A percentile compares a stretch with the other conserved stretches of the same genome.
Conservation (phyloP, 2,329 filamentous ascomycete species). For the Thielaviopsis euricoi region DNA sequence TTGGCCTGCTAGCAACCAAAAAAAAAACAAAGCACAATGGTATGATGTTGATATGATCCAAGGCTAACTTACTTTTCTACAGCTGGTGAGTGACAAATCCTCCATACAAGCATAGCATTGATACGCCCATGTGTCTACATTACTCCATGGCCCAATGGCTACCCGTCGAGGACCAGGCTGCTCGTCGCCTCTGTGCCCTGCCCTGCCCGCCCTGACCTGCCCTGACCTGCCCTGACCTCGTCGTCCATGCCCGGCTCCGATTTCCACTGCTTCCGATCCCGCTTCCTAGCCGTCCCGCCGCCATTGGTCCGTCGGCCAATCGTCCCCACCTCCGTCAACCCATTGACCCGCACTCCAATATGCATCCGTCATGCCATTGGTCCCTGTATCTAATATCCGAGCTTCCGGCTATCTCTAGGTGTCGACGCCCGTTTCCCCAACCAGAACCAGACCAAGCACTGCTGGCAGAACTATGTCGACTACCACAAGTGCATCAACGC, state of each 20-base stretch:
- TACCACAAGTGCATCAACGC: conserved; percentile 99
- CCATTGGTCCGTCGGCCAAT: not conserved
- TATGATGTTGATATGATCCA: conserved; percentile 19
- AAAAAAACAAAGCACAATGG: conserved; percentile 14
- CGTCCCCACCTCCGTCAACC: not conserved
- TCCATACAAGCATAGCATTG: not conserved
- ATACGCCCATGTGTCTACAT: not conserved
- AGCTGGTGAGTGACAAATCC: conserved; percentile 26
- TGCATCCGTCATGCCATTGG: not conserved
- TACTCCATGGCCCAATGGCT: not conserved
- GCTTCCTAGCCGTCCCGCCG: not conserved
- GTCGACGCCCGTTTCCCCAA: conserved; percentile 99
- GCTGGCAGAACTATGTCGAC: conserved; percentile 99
- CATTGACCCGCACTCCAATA: not conserved
- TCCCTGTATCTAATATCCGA: conserved; percentile 4
- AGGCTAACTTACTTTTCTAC: conserved; percentile 24
- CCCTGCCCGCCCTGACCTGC: not conserved
- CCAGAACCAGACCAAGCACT: conserved; percentile 98
- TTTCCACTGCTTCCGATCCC: conserved; percentile 11
- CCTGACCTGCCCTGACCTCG: not conserved
- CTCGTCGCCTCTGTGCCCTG: not conserved
- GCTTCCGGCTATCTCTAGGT: conserved; percentile 35
- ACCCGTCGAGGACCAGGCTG: not conserved
- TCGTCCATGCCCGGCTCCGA: not conserved
- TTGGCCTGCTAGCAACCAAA: not conserved